These are phyloP conservation scores for Monilinia polystroma DNA, from an alignment of 2,329 filamentous ascomycete genomes.

Conservation along the genomic window DNA sequence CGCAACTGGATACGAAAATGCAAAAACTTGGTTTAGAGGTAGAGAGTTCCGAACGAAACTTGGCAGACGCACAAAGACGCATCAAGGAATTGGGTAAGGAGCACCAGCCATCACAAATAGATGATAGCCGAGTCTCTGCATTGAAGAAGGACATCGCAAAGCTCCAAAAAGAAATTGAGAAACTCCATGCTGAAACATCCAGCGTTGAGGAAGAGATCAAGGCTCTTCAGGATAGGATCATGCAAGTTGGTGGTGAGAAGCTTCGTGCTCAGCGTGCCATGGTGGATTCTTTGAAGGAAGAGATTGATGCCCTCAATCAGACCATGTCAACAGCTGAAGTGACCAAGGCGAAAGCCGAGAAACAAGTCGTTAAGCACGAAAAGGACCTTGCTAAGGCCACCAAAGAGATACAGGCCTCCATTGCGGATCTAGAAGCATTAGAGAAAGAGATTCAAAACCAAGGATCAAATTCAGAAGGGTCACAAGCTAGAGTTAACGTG, in stretches of 20 bases:
- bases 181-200: slow-evolving; percentile 79
- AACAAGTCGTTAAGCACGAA: slow-evolving; percentile 82
- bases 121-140: slow-evolving; percentile 69
- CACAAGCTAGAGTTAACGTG: slow-evolving; percentile 72
- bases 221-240: slow-evolving; percentile 90
- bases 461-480: slow-evolving; percentile 69
- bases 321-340: slow-evolving; percentile 85
- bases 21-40: slow-evolving; percentile 89
- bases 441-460: slow-evolving; percentile 78
- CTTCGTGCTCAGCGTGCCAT: slow-evolving; percentile 86
- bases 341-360: slow-evolving; percentile 87
- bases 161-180: slow-evolving; percentile 74
- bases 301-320: slow-evolving; percentile 77
- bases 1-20: slow-evolving; percentile 81
- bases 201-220: slow-evolving; percentile 93
- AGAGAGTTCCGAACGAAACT: slow-evolving; percentile 80
- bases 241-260: slow-evolving; percentile 95
- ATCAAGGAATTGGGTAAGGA: slow-evolving; percentile 81
- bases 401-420: slow-evolving; percentile 72
- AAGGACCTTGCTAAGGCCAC: slow-evolving; percentile 77
- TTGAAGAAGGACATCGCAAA: slow-evolving; percentile 76
- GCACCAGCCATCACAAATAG: slow-evolving; percentile 75
- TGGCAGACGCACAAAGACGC: slow-evolving; percentile 78
- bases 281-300: slow-evolving; percentile 84
- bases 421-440: slow-evolving; percentile 72